Evolutionary conservation across 78 protist genomes (phyloP), one percentile per base, ranked within the genome.

Genomic region (Dictyostelium firmibasis): DNA sequence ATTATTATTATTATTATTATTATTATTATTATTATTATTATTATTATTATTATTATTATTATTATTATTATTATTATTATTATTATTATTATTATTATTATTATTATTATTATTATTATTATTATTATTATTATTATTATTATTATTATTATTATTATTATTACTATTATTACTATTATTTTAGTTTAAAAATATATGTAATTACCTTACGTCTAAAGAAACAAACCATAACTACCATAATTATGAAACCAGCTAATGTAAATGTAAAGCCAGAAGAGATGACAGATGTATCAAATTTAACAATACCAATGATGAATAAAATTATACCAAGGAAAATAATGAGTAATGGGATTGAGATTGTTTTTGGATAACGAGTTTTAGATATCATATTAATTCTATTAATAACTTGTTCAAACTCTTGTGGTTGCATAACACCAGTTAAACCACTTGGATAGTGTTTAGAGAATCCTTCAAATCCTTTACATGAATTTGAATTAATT

Each of bases 311-410:
- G 6, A 36, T 20, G 10, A 75, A 25, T 31, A 75, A 36, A 35
- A 29, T 20, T 0, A 75, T 23, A 35, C 81, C 81, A 9, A 75
- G 25, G 16, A 36, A 75, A 13, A 75, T 75, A 11, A 36, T 36
- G 6, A 16, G 14, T 0, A 75, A 18, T 75, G 81, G 81, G 4
- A 75, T 75, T 5, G 38, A 75, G 36, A 75, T 20, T 23, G 43
- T 75, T 18, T 75, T 75, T 31, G 81, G 35, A 36, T 31, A 31
- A 33, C 29, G 35, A 16, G 81, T 75, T 20, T 33, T 16, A 20
- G 81, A 35, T 20, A 75, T 13, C 23, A 43, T 75, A 75, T 75
- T 75, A 27, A 75, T 36, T 75, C 81, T 75, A 75, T 31, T 75
- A 18, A 75, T 27, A 31, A 75, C 31, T 16, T 36, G 62, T n/a